Conservation (phyloP, 352 stramenopile species). For the Phytophthora multivora region DNA sequence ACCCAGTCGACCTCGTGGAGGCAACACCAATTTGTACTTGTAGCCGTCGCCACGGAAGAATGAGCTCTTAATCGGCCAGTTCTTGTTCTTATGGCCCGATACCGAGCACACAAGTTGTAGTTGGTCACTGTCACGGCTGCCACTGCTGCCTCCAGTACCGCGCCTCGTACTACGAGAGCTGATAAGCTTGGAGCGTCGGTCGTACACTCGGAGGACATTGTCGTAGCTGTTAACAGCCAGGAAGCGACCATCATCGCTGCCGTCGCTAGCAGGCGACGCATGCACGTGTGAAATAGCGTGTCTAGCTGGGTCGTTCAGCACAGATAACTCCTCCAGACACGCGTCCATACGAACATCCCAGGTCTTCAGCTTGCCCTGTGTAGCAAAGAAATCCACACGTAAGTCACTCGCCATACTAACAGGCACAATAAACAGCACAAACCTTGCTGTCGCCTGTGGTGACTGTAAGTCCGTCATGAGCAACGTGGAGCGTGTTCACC, state of each 20-base stretch:
- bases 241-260: slow-evolving; percentile 78
- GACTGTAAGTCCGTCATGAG: slow-evolving; percentile 74
- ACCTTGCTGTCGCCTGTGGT: slow-evolving; percentile 88
- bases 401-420: neutral
- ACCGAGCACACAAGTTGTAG: slow-evolving; percentile 83
- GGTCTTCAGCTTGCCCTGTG: slow-evolving; percentile 82
- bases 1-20: slow-evolving; percentile 32
- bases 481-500: slow-evolving; percentile 86
- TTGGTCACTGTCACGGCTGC: slow-evolving; percentile 67
- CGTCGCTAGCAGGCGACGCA: slow-evolving; percentile 72
- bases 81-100: slow-evolving; percentile 90
- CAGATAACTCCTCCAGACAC: slow-evolving; percentile 79
- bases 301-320: slow-evolving; percentile 73
- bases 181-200: slow-evolving; percentile 83
- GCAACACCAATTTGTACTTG: slow-evolving; percentile 84
- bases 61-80: slow-evolving; percentile 90
- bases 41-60: slow-evolving; percentile 89
- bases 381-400: neutral
- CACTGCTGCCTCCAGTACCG: slow-evolving; percentile 28
- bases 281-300: slow-evolving; percentile 88
- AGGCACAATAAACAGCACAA: neutral
- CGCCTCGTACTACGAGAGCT: slow-evolving; percentile 46
- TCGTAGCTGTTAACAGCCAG: slow-evolving; percentile 89
- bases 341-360: slow-evolving; percentile 86
- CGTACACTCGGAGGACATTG: slow-evolving; percentile 90